phyloP scores from a whole-genome alignment of 176 grass and related monocot genomes.

The Oryza nivara region DNA sequence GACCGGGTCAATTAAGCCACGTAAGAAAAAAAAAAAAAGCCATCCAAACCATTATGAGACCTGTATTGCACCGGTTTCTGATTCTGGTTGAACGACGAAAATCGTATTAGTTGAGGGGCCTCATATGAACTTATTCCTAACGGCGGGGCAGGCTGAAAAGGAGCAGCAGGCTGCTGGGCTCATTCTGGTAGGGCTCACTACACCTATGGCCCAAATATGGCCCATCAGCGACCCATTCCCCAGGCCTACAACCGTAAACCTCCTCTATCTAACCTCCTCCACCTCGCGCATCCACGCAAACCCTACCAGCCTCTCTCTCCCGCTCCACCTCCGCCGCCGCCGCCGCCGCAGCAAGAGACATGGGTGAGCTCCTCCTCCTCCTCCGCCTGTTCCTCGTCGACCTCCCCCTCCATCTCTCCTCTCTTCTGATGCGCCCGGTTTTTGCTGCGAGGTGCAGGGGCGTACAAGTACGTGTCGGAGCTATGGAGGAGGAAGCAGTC shows the following conservation, averaged over 20 bases:
- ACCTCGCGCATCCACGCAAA: background rate
- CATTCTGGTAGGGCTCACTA: no score
- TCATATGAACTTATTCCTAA: no score
- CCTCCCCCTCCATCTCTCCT: background rate
- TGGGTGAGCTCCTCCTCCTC: conserved; percentile 39
- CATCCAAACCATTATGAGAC: no score
- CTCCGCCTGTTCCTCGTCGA: background rate
- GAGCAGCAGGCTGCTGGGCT: no score
- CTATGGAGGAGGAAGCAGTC: conserved; percentile 93
- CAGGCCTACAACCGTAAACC: background rate
- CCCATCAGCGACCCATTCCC: no score
- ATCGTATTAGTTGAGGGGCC: no score
- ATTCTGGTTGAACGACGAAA: no score
- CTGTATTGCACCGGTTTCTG: no score
- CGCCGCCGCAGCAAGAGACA: conserved; percentile 14
- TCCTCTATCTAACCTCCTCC: background rate
- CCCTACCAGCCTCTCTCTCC: conserved; percentile 18
- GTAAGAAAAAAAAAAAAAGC: no score
- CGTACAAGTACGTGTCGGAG: conserved; percentile 90
- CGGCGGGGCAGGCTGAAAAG: no score
- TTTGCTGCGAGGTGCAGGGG: conserved; percentile 41
- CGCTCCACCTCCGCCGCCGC: conserved; percentile 23
- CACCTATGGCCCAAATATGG: no score
- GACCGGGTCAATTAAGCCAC: no score
- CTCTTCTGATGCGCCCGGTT: background rate